Percentiles rank a stretch among this genome's conserved stretches.
These are phyloP conservation scores for Thraustochytrium striatum DNA, from an alignment of 352 stramenopile species.

Conservation along the genomic window DNA sequence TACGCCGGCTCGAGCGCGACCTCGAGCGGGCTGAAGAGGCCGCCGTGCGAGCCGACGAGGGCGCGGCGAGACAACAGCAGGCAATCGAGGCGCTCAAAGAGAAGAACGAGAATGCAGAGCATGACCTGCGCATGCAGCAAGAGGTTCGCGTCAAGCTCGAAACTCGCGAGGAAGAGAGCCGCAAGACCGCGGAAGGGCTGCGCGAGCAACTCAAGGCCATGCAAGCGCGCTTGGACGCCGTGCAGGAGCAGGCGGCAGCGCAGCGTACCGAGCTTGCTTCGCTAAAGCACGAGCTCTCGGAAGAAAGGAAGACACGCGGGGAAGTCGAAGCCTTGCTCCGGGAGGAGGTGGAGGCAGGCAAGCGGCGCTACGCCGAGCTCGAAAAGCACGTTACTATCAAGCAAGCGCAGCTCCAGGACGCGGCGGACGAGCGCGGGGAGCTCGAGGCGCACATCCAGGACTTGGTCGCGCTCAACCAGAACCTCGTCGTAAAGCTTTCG, in stretches of 20 bases:
- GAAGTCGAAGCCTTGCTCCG: too few relatives aligned
- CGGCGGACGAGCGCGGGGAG: not conserved
- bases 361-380: not conserved
- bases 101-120: not conserved
- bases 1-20: not conserved
- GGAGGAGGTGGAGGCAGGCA: not conserved
- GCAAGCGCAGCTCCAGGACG: too few relatives aligned
- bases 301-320: too few relatives aligned
- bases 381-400: not conserved
- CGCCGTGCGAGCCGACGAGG: not conserved
- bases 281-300: too few relatives aligned
- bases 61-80: not conserved
- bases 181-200: not conserved
- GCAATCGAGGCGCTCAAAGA: not conserved
- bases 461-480: slow-evolving; percentile 1
- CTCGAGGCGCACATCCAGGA: not conserved
- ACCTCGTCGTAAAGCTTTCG: not conserved
- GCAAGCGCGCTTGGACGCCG: not conserved
- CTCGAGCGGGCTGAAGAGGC: not conserved
- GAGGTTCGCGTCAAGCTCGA: not conserved
- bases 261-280: too few relatives aligned
- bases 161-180: not conserved
- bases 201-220: not conserved
- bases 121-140: not conserved
- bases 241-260: not conserved